Evolutionary conservation across 2,329 filamentous ascomycete genomes (phyloP).

Genomic region (Elsinoe australis): DNA sequence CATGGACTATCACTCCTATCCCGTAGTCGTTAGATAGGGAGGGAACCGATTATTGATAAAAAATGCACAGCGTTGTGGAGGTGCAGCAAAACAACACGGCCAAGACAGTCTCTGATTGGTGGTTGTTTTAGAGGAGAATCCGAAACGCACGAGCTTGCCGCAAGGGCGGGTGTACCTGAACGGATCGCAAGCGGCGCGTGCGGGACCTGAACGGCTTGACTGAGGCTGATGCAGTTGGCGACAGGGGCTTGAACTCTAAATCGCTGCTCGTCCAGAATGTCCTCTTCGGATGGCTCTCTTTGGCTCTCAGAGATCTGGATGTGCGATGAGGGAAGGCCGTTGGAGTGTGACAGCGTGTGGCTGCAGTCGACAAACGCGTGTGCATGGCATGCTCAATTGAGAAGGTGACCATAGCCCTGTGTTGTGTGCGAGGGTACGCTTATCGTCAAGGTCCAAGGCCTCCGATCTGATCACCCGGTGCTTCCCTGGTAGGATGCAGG

Average conservation of each 20-base stretch:
- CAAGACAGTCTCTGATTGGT: slow-evolving; percentile 15
- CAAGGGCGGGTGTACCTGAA: slow-evolving; percentile 16
- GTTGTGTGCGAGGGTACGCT: slow-evolving; percentile 6
- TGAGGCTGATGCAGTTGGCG: slow-evolving; percentile 15
- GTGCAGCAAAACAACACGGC: slow-evolving; percentile 15
- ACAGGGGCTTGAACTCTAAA: slow-evolving; percentile 15
- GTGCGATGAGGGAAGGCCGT: slow-evolving; percentile 15
- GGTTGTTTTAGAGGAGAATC: slow-evolving; percentile 8
- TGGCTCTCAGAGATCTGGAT: neutral
- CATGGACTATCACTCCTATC: slow-evolving; percentile 5
- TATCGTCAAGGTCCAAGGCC: slow-evolving; percentile 1
- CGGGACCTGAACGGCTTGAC: slow-evolving; percentile 14
- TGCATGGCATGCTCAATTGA: slow-evolving; percentile 7
- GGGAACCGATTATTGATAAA: slow-evolving; percentile 13
- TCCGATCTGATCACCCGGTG: slow-evolving; percentile 14
- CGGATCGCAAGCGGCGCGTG: slow-evolving; percentile 13
- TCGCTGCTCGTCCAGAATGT: too few species aligned
- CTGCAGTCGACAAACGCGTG: slow-evolving; percentile 7
- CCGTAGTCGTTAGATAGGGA: slow-evolving; percentile 13
- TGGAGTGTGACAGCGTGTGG: slow-evolving; percentile 1
- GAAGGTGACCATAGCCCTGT: neutral
- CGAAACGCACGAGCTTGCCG: slow-evolving; percentile 15
- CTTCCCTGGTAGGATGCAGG: neutral
- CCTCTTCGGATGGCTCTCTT: neutral
- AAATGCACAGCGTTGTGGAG: slow-evolving; percentile 7